phyloP scores from a whole-genome alignment of 352 stramenopile genomes.

The Pythium phragmitis region DNA sequence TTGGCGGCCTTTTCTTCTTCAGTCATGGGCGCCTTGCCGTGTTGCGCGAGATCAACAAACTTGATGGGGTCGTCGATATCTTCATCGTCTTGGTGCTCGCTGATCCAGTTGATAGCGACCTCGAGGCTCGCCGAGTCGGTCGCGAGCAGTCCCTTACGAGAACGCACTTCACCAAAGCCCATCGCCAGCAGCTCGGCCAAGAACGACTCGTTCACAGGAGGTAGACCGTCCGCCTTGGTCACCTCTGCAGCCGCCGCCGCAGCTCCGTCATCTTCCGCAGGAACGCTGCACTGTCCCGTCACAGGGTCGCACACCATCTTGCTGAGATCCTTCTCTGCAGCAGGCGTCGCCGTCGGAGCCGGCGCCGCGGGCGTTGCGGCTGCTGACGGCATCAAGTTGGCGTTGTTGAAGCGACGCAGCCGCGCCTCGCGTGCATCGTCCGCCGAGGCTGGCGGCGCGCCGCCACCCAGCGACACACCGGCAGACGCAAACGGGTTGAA shows the following conservation, averaged over 20 bases:
- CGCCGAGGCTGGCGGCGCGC: constrained; percentile 31
- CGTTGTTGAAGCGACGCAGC: constrained; percentile 71
- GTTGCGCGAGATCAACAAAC: constrained; percentile 70
- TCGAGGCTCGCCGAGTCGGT: constrained; percentile 77
- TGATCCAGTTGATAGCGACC: constrained; percentile 83
- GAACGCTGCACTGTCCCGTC: constrained; percentile 52
- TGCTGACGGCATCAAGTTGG: constrained; percentile 51
- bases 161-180: constrained; percentile 81
- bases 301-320: constrained; percentile 69
- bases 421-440: constrained; percentile 74
- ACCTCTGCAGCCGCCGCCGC: constrained; percentile 13
- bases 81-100: constrained; percentile 85
- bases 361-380: constrained; percentile 18
- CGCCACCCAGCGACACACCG: constrained; percentile 59
- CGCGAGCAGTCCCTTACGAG: constrained; percentile 80
- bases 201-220: constrained; percentile 69
- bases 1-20: constrained; percentile 88
- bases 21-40: constrained; percentile 57
- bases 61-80: constrained; percentile 90
- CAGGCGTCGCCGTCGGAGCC: constrained; percentile 7
- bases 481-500: constrained; percentile 86
- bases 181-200: constrained; percentile 77
- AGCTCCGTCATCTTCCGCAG: constrained; percentile 26
- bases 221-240: constrained; percentile 35
- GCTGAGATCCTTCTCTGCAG: constrained; percentile 29